Evolutionary conservation across 352 stramenopile genomes (phyloP).

Genomic region (Pythium plurisporium): DNA sequence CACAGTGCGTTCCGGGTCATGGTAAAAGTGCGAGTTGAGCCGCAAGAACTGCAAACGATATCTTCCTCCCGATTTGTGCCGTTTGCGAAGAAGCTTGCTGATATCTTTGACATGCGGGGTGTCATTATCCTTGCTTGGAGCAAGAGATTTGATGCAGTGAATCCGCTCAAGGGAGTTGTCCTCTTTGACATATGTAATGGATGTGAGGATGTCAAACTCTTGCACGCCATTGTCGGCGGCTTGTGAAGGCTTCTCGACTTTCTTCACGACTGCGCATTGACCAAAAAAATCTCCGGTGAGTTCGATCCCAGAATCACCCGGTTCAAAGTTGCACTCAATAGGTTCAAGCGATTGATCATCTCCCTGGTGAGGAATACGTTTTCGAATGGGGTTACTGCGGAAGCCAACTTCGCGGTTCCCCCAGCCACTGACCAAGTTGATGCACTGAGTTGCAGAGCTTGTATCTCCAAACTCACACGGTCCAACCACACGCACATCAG

Average conservation of each 20-base stretch:
- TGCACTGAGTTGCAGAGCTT: slow-evolving; percentile 1
- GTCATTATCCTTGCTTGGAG: slow-evolving; percentile 24
- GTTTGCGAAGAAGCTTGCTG: slow-evolving; percentile 22
- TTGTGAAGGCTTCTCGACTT: slow-evolving; percentile 28
- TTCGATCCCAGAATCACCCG: slow-evolving; percentile 36
- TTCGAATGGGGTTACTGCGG: slow-evolving; percentile 25
- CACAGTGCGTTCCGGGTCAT: slow-evolving; percentile 37
- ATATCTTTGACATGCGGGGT: slow-evolving; percentile 31
- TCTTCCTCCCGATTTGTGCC: slow-evolving; percentile 28
- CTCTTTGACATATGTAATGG: slow-evolving; percentile 30
- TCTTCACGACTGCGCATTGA: slow-evolving; percentile 42
- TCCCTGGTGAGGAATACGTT: slow-evolving; percentile 12
- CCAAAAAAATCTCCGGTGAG: slow-evolving; percentile 53
- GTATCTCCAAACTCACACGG: slow-evolving; percentile 36
- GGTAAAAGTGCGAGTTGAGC: slow-evolving; percentile 50
- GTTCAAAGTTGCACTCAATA: slow-evolving; percentile 26
- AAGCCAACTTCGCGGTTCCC: slow-evolving; percentile 29
- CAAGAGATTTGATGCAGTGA: slow-evolving; percentile 49
- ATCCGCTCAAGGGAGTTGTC: slow-evolving; percentile 33
- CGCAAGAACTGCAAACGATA: slow-evolving; percentile 58
- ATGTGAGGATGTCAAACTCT: slow-evolving; percentile 38
- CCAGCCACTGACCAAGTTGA: slow-evolving; percentile 39
- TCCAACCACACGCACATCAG: slow-evolving; percentile 27
- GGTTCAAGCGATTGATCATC: slow-evolving; percentile 37
- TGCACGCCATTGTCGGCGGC: slow-evolving; percentile 16